These are phyloP conservation scores for Trypanosoma cruzi DNA, from an alignment of 208 protist genomes.

Conservation along the genomic window DNA sequence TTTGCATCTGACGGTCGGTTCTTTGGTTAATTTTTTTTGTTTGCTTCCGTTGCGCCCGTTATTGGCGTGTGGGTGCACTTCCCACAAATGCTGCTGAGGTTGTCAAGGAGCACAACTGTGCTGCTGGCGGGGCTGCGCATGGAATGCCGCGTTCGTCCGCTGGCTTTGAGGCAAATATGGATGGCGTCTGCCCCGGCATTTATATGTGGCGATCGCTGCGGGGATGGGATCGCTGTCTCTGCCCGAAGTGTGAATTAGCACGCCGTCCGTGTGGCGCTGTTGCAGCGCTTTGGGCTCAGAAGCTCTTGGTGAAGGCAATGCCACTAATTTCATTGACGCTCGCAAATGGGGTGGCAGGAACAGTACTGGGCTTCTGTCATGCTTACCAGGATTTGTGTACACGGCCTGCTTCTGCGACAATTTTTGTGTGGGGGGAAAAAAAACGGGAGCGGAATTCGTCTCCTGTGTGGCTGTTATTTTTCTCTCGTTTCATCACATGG, in stretches of 20 bases:
- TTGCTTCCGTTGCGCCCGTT: neutral
- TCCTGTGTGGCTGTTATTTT: too few relatives aligned
- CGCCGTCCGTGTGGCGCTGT: constrained; percentile 1
- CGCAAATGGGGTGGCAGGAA: constrained; percentile 1
- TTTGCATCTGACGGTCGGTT: neutral
- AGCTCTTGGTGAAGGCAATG: constrained; percentile 1
- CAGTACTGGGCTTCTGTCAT: constrained; percentile 2
- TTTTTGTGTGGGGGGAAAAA: too few relatives aligned
- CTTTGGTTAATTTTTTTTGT: neutral
- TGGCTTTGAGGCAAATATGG: neutral
- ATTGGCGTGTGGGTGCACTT: constrained; percentile 12
- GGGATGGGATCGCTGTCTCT: constrained; percentile 18
- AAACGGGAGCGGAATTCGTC: too few relatives aligned
- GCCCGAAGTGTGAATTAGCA: constrained; percentile 1
- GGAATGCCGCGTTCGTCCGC: neutral
- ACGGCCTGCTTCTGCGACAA: neutral
- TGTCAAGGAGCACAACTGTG: neutral
- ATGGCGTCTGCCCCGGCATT: constrained; percentile 13
- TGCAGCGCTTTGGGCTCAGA: neutral
- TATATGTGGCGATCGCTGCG: constrained; percentile 9
- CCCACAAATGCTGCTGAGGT: neutral
- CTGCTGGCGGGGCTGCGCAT: constrained; percentile 2
- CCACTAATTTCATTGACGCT: constrained; percentile 10
- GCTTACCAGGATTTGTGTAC: neutral
- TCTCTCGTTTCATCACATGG: too few relatives aligned